Evolutionary conservation across 345 rosid genomes (phyloP).

Genomic region (Psidium guajava): DNA sequence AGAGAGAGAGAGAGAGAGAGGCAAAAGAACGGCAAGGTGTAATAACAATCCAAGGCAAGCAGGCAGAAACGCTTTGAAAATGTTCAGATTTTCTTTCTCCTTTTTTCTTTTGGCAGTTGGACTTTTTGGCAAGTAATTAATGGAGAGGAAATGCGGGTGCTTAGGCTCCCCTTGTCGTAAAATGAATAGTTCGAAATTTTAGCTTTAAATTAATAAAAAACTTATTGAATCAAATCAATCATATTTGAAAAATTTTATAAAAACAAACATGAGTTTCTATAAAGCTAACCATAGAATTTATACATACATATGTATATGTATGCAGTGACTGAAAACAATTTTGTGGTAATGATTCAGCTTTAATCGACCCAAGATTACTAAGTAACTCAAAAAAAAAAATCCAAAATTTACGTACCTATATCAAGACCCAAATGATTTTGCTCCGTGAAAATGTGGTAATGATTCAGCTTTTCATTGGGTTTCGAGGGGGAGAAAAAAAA

Average conservation of each 20-base stretch:
- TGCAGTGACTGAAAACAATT: neutral
- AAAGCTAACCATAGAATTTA: neutral
- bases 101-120: neutral
- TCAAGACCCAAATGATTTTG: neutral
- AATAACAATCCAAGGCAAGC: neutral
- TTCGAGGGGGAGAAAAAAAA: neutral
- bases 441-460: neutral
- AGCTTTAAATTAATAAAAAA: neutral
- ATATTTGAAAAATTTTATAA: neutral
- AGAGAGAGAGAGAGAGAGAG: neutral
- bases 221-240: neutral
- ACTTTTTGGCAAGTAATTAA: neutral
- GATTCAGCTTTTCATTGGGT: neutral
- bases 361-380: neutral
- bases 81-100: neutral
- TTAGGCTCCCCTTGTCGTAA: no score
- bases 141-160: neutral
- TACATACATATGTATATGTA: no score
- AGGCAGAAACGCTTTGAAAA: neutral
- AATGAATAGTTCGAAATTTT: no score
- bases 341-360: neutral
- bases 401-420: neutral
- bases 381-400: neutral
- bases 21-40: neutral
- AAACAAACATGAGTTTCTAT: neutral